Evolutionary conservation across 2,329 filamentous ascomycete species (phyloP), one percentile per base, ranked within the genome.

Genomic region (Calycina herbarum): DNA sequence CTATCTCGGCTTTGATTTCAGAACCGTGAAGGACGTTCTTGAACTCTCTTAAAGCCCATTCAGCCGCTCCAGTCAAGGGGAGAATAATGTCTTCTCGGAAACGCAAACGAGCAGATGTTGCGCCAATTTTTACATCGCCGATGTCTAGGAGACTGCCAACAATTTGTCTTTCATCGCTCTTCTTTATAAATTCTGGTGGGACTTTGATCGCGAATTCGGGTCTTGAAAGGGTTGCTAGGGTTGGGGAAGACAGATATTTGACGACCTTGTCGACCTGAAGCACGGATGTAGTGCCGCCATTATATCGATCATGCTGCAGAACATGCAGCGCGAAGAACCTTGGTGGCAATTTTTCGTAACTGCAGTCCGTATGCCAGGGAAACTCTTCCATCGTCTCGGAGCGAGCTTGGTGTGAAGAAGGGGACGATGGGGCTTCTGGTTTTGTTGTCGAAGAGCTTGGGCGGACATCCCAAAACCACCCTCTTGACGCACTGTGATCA

Each of bases 151-250:
- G 57, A 15, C 69, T 62, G 3, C 71, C 75, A 15, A 69, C 67
- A 20, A 76, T 70, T 24, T 71, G 63, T 11, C 20, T 54, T 27
- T 54, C 48, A 24, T 63, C 54, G 1, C 65, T 48, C 13, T 67
- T 66, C 61, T 78, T 78, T 10, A 70, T 59, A 60, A 78, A 78
- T 63, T 78, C 77, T 0, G 68, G 66, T 3, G 76, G 77, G 4
- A 78, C 73, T 1, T 51, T 59, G 48, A 75, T 68, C 11, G 54
- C 61, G 51, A 71, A 75, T 20, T 71, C 64, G 8, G 67, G 65
- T n/a, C 45, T 54, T 6, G 64, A 70, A 4, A 75, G 64, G 5
- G 64, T 64, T 33, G 63, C 64, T 1, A 69, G 51, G 2, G 68
- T 61, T 5, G 64, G 58, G 7, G 64, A 58, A 8, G 60, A 63